Conservation (phyloP, 75 land plant species). For the Picea glauca region DNA sequence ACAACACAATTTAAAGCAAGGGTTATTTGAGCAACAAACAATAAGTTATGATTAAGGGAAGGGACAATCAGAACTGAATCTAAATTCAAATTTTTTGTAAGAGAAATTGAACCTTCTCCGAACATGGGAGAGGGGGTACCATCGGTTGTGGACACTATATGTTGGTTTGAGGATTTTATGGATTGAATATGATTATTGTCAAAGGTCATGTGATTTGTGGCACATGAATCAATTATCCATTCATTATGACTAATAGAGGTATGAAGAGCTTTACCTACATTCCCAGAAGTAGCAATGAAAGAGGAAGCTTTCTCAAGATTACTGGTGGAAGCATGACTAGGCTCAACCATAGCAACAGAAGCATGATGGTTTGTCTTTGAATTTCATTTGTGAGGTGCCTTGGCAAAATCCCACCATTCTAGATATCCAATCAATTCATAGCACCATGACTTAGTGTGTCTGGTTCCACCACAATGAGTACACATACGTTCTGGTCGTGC, state of each 20-base stretch:
- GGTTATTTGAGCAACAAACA: no score
- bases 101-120: no score
- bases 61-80: no score
- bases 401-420: slow-evolving; percentile 18
- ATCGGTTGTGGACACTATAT: not conserved
- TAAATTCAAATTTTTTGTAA: no score
- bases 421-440: slow-evolving; percentile 23
- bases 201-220: not conserved
- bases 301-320: not conserved
- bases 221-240: not conserved
- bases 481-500: no score
- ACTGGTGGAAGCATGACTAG: no score
- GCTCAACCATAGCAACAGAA: no score
- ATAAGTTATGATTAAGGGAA: no score
- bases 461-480: slow-evolving; percentile 13
- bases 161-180: not conserved
- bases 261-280: slow-evolving; percentile 12
- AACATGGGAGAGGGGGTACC: not conserved
- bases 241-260: not conserved
- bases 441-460: slow-evolving; percentile 9
- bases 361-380: not conserved
- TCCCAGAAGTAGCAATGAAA: slow-evolving; percentile 13
- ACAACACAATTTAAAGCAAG: no score
- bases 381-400: slow-evolving; percentile 15
- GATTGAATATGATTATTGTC: not conserved